These are phyloP conservation scores for Leucocoprinus sp. DNA, from an alignment of 768 basidiomycete species.

Conservation along the genomic window DNA sequence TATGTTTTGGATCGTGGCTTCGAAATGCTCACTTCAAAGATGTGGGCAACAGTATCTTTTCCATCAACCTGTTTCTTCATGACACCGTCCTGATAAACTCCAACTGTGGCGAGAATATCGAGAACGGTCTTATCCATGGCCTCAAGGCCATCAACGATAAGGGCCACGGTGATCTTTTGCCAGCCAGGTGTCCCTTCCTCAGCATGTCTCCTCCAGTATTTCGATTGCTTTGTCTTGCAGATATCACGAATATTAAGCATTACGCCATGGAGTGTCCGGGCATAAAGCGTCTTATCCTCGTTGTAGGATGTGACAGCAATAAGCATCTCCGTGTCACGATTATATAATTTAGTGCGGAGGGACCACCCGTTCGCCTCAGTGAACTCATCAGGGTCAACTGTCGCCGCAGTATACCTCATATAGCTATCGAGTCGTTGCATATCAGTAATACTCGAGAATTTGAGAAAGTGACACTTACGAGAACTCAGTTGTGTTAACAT, in stretches of 20 bases:
- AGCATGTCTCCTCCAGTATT: slow-evolving; percentile 79
- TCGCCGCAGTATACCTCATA: slow-evolving; percentile 92
- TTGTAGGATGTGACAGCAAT: slow-evolving; percentile 95
- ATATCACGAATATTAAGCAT: slow-evolving; percentile 98
- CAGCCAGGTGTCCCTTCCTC: slow-evolving; percentile 82
- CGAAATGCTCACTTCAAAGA: slow-evolving; percentile 67
- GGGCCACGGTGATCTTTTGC: slow-evolving; percentile 86
- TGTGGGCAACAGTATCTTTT: slow-evolving; percentile 86
- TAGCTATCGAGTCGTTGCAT: slow-evolving; percentile 48
- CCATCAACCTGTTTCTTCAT: slow-evolving; percentile 91
- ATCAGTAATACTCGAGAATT: background rate
- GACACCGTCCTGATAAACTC: slow-evolving; percentile 90
- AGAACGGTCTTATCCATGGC: slow-evolving; percentile 94
- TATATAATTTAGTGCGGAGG: slow-evolving; percentile 76
- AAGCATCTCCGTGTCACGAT: slow-evolving; percentile 85
- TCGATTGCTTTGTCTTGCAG: slow-evolving; percentile 91
- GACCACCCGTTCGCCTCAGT: slow-evolving; percentile 73
- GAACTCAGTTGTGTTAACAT: slow-evolving; percentile 78
- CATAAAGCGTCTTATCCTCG: slow-evolving; percentile 87
- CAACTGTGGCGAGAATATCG: slow-evolving; percentile 82
- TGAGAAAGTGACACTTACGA: slow-evolving; percentile 45
- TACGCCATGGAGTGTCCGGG: slow-evolving; percentile 87
- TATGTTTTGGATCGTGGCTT: background rate
- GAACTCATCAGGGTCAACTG: slow-evolving; percentile 88
- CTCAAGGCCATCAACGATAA: slow-evolving; percentile 90